Evolutionary conservation across 1,284 basidiomycete genomes (phyloP).

Genomic region (Fomitopsis schrenkii): DNA sequence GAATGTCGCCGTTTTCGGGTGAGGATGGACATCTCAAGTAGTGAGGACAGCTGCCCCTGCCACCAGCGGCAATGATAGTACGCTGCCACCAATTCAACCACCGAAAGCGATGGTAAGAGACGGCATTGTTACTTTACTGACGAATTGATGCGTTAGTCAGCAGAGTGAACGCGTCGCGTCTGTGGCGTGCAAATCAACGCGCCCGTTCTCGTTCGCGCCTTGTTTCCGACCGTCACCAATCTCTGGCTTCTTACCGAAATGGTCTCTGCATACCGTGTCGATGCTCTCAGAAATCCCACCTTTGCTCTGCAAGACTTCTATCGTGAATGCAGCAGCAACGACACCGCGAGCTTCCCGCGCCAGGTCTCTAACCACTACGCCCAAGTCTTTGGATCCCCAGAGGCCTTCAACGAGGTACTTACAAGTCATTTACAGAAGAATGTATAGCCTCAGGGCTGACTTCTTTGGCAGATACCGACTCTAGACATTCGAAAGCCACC

Average conservation of each 20-base stretch:
- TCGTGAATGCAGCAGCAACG: constrained; percentile 13
- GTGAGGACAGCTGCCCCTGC: no score
- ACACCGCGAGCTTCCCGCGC: constrained; percentile 37
- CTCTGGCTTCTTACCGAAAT: constrained; percentile 24
- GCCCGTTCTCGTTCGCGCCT: not conserved
- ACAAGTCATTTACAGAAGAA: not conserved
- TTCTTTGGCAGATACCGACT: constrained; percentile 44
- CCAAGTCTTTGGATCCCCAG: constrained; percentile 36
- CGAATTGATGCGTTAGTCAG: not conserved
- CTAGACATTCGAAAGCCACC: constrained; percentile 46
- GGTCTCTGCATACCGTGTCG: constrained; percentile 48
- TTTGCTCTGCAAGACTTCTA: constrained; percentile 45
- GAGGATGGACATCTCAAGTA: not conserved
- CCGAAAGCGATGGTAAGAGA: not conserved
- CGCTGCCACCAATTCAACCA: not conserved
- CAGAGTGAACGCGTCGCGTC: constrained; percentile 4
- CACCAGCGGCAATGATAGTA: not conserved
- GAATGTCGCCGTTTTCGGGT: not conserved
- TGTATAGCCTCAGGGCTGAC: not conserved
- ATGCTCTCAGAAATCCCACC: constrained; percentile 47
- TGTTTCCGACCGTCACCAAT: not conserved
- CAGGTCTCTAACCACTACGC: constrained; percentile 49
- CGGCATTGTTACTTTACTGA: no score
- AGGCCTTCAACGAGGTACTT: constrained; percentile 42
- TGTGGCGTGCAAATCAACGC: constrained; percentile 1